These are phyloP conservation scores for Leptomonas pyrrhocoris DNA, from an alignment of 208 protist species.

Conservation along the genomic window DNA sequence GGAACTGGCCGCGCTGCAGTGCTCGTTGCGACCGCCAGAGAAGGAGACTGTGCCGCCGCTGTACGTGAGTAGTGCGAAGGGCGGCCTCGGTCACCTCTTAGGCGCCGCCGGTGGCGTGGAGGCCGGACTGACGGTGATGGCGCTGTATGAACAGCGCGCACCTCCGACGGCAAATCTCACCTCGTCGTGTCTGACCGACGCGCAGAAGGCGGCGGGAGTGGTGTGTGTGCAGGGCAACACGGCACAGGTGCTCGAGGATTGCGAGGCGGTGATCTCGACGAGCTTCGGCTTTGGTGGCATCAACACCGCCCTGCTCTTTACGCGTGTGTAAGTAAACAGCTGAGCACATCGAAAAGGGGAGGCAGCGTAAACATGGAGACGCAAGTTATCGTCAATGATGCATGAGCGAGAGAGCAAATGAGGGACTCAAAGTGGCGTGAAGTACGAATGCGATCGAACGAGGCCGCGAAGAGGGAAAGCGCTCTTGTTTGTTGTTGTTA, in stretches of 20 bases:
- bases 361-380: too few species aligned
- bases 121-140: slow-evolving; percentile 86
- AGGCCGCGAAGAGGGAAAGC: too few species aligned
- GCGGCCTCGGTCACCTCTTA: slow-evolving; percentile 96
- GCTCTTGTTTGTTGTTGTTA: neutral
- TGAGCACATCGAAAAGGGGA: neutral
- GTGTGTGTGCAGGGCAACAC: slow-evolving; percentile 27
- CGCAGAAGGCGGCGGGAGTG: slow-evolving; percentile 18
- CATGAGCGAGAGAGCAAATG: too few species aligned
- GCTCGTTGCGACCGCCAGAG: slow-evolving; percentile 22
- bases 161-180: slow-evolving; percentile 94
- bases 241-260: slow-evolving; percentile 21
- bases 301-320: slow-evolving; percentile 92
- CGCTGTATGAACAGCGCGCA: slow-evolving; percentile 66
- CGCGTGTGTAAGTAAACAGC: slow-evolving; percentile 22
- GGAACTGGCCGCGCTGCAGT: slow-evolving; percentile 73
- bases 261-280: slow-evolving; percentile 89
- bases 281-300: slow-evolving; percentile 98
- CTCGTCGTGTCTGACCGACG: slow-evolving; percentile 35
- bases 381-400: too few species aligned
- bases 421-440: too few species aligned
- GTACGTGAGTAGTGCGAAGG: slow-evolving; percentile 90
- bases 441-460: too few species aligned
- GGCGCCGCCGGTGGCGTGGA: slow-evolving; percentile 97
- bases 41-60: slow-evolving; percentile 40